phyloP scores from a whole-genome alignment of 108 stramenopile genomes.

The Skeletonema grethae region DNA sequence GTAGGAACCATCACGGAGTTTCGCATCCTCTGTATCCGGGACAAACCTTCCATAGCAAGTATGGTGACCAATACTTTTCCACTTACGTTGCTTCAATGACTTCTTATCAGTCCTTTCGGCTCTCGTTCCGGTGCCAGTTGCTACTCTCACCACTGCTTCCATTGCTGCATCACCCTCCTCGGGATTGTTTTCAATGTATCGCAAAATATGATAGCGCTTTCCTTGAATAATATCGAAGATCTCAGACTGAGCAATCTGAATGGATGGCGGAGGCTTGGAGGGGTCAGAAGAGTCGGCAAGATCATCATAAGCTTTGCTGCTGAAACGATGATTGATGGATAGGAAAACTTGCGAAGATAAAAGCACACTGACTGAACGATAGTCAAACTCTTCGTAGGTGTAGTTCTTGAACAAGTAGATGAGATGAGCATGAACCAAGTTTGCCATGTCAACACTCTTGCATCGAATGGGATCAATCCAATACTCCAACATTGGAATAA shows the following conservation, averaged over 20 bases:
- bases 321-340: constrained; percentile 96
- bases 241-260: constrained; percentile 95
- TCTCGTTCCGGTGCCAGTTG: constrained; percentile 91
- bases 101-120: constrained; percentile 63
- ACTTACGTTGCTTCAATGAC: constrained; percentile 82
- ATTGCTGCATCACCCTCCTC: constrained; percentile 89
- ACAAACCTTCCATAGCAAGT: constrained; percentile 96
- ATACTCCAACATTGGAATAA: constrained; percentile 94
- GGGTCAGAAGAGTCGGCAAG: constrained; percentile 88
- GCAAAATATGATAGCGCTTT: constrained; percentile 90
- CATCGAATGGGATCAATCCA: constrained; percentile 93
- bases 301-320: constrained; percentile 88
- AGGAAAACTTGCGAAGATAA: constrained; percentile 96
- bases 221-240: constrained; percentile 93
- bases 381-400: constrained; percentile 89
- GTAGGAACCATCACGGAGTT: constrained; percentile 89
- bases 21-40: constrained; percentile 94
- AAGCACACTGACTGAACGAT: constrained; percentile 88
- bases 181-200: constrained; percentile 89
- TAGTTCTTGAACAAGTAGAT: constrained; percentile 97
- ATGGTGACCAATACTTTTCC: constrained; percentile 92
- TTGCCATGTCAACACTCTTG: constrained; percentile 83
- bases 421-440: constrained; percentile 95
- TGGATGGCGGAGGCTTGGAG: constrained; percentile 85
- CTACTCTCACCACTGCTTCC: constrained; percentile 94